Percentiles rank a stretch among this genome's conserved stretches.
phyloP scores from a whole-genome alignment of 108 stramenopile species.

The Pseudonitzschia multistriata region DNA sequence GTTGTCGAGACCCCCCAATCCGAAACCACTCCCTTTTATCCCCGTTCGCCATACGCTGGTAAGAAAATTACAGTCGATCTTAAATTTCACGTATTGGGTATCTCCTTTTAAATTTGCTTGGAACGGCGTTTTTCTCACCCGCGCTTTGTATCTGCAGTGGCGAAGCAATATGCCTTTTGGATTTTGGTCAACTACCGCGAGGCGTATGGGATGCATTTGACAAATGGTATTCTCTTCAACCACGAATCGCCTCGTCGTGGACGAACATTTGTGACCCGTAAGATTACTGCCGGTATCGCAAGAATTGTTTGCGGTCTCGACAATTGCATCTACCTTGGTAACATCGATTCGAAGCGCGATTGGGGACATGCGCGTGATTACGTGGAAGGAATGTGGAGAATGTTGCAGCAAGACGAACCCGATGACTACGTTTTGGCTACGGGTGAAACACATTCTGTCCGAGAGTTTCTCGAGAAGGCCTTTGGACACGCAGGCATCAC shows the following conservation, averaged over 20 bases:
- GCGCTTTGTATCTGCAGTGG: conserved; percentile 80
- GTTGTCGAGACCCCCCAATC: conserved; percentile 97
- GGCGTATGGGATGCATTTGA: conserved; percentile 97
- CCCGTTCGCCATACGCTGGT: conserved; percentile 97
- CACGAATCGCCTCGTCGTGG: conserved; percentile 98
- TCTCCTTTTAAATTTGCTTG: background rate
- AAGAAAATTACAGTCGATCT: background rate
- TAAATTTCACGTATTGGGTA: background rate
- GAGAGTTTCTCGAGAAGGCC: conserved; percentile 96
- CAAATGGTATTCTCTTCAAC: conserved; percentile 98
- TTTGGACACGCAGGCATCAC: conserved; percentile 81
- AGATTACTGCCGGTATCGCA: conserved; percentile 95
- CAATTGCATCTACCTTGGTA: conserved; percentile 92
- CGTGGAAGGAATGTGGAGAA: conserved; percentile 99
- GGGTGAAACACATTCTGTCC: conserved; percentile 95
- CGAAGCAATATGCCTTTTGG: conserved; percentile 99
- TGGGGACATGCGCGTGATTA: conserved; percentile 99
- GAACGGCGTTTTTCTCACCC: background rate
- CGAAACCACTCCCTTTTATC: conserved; percentile 99
- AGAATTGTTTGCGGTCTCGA: conserved; percentile 84
- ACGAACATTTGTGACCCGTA: conserved; percentile 97
- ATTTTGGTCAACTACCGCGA: conserved; percentile 98
- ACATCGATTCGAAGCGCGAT: conserved; percentile 98
- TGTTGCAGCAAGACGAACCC: conserved; percentile 93
- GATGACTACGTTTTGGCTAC: conserved; percentile 99